Percentiles rank a stretch among this genome's conserved stretches.
Conservation (phyloP, 805 yeast species). For the Candida oleophila region DNA sequence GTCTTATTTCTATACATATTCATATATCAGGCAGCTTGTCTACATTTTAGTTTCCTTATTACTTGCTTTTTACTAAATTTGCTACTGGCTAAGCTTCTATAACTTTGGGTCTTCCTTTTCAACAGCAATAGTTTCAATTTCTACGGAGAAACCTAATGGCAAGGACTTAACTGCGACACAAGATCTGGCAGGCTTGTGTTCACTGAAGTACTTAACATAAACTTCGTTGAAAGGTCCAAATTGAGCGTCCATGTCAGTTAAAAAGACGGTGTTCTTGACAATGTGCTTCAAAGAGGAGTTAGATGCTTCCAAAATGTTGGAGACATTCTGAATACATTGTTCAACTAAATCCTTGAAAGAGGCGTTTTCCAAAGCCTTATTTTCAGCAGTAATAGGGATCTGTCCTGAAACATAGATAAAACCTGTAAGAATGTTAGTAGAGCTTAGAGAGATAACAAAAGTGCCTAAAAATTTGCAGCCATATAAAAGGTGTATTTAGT, state of each 20-base stretch:
- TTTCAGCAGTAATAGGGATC: slow-evolving; percentile 83
- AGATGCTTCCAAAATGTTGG: slow-evolving; percentile 76
- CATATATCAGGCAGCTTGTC: too few species aligned
- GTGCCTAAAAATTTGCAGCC: too few species aligned
- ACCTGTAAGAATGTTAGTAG: slow-evolving; percentile 35
- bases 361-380: slow-evolving; percentile 63
- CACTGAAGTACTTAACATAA: slow-evolving; percentile 72
- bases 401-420: slow-evolving; percentile 93
- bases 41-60: background rate
- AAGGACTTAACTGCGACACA: slow-evolving; percentile 93
- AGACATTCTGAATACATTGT: slow-evolving; percentile 66
- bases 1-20: too few species aligned
- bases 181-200: slow-evolving; percentile 93
- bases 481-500: too few species aligned
- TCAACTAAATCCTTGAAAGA: slow-evolving; percentile 75
- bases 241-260: slow-evolving; percentile 79
- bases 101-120: slow-evolving; percentile 47
- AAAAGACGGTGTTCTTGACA: slow-evolving; percentile 85
- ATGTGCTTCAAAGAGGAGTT: slow-evolving; percentile 81
- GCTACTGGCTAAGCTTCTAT: slow-evolving; percentile 11
- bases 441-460: too few species aligned
- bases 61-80: background rate
- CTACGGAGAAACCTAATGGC: slow-evolving; percentile 85
- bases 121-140: slow-evolving; percentile 89
- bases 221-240: slow-evolving; percentile 85